Evolutionary conservation across 1,139 yeast species (phyloP).

Genomic region (Hyphopichia khmerensis): DNA sequence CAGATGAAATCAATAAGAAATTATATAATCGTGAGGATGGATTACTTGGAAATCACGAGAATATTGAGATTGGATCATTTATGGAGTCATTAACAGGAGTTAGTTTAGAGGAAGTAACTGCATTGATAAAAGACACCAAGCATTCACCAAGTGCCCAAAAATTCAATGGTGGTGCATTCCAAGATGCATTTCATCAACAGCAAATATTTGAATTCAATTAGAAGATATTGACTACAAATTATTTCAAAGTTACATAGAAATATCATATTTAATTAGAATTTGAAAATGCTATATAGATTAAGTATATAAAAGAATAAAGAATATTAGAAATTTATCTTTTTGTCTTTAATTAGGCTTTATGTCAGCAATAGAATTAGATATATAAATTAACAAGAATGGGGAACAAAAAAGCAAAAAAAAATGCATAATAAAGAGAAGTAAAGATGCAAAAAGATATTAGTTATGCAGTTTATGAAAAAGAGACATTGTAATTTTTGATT

Average conservation of each 20-base stretch:
- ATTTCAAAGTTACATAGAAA: no score
- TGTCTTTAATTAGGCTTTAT: no score
- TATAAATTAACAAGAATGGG: no score
- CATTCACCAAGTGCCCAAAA: slow-evolving; percentile 31
- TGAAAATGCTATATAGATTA: background rate
- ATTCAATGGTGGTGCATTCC: slow-evolving; percentile 7
- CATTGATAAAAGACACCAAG: slow-evolving; percentile 41
- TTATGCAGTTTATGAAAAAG: background rate
- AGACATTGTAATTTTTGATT: no score
- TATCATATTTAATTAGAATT: no score
- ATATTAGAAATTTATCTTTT: background rate
- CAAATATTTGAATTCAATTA: background rate
- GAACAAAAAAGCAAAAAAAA: background rate
- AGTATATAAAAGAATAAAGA: background rate
- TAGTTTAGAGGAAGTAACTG: slow-evolving; percentile 52
- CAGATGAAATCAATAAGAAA: slow-evolving; percentile 35
- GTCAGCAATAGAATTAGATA: background rate
- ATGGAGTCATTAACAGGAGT: slow-evolving; percentile 60
- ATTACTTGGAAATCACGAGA: slow-evolving; percentile 78
- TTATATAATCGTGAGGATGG: slow-evolving; percentile 33
- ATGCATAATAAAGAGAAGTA: background rate
- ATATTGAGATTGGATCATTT: slow-evolving; percentile 75
- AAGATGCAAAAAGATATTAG: background rate
- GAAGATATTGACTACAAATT: background rate
- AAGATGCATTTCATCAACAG: slow-evolving; percentile 8